A percentile compares a stretch with the other conserved stretches of the same genome.
phyloP scores from a whole-genome alignment of 2,329 filamentous ascomycete genomes.

The Helminthosporium solani region DNA sequence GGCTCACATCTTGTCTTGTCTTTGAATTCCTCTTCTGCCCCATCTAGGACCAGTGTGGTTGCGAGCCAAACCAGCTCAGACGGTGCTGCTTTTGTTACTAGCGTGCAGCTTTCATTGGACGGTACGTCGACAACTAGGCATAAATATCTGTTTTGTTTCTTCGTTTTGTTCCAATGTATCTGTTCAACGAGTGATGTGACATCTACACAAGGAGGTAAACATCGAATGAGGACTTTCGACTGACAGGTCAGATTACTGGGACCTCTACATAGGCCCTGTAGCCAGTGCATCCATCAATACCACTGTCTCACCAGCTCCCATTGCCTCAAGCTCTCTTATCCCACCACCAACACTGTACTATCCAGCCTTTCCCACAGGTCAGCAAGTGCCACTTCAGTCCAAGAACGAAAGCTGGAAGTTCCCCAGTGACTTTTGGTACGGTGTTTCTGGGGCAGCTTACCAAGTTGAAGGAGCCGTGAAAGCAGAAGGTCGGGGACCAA shows the following conservation, averaged over 20 bases:
- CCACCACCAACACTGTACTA: slow-evolving; percentile 38
- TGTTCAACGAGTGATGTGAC: no score
- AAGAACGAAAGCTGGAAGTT: slow-evolving; percentile 30
- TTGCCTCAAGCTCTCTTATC: slow-evolving; percentile 36
- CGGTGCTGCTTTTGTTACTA: not conserved
- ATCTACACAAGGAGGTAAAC: no score
- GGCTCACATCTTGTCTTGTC: not conserved
- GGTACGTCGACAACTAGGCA: not conserved
- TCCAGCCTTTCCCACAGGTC: slow-evolving; percentile 31
- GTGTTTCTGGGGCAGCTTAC: slow-evolving; percentile 45
- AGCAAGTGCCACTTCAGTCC: slow-evolving; percentile 26
- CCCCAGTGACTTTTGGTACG: slow-evolving; percentile 44
- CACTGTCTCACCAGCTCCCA: slow-evolving; percentile 31
- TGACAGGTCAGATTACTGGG: slow-evolving; percentile 18
- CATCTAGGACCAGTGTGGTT: not conserved
- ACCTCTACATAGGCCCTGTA: slow-evolving; percentile 24
- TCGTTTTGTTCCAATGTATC: no score
- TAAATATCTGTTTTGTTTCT: not conserved
- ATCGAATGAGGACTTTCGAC: not conserved
- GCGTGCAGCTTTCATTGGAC: not conserved
- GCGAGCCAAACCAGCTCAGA: not conserved
- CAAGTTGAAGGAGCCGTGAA: slow-evolving; percentile 49
- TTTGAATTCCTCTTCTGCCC: not conserved
- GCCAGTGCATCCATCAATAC: slow-evolving; percentile 21
- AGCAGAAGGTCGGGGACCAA: slow-evolving; percentile 44